Percentiles rank a stretch among this genome's conserved stretches.
Evolutionary conservation across 805 yeast genomes (phyloP).

Genomic region (Cyberlindnera euphorbiae): DNA sequence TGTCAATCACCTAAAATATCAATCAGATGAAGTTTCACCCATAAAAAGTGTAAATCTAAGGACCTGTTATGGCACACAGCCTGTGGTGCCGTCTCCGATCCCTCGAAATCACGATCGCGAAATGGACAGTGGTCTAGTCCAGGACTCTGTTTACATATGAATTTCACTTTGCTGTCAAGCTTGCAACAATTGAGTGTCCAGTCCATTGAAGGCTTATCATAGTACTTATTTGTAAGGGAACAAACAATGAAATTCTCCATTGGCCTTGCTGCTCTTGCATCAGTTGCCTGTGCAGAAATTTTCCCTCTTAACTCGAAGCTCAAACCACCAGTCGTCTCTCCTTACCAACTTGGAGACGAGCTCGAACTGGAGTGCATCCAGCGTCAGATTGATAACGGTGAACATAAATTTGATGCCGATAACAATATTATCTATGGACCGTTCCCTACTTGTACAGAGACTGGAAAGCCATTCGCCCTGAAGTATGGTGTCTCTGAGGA

Average conservation of each 20-base stretch:
- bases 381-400: slow-evolving; percentile 71
- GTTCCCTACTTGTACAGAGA: slow-evolving; percentile 63
- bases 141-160: neutral
- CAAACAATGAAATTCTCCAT: slow-evolving; percentile 6
- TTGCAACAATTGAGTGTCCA: no score
- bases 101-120: no score
- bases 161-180: neutral
- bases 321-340: slow-evolving; percentile 15
- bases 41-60: no score
- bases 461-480: slow-evolving; percentile 54
- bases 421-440: slow-evolving; percentile 51
- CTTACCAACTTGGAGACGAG: slow-evolving; percentile 35
- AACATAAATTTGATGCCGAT: slow-evolving; percentile 61
- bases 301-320: slow-evolving; percentile 14
- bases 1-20: no score
- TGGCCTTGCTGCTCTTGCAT: neutral
- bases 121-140: no score
- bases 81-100: no score
- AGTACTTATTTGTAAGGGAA: no score
- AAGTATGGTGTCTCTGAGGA: slow-evolving; percentile 46
- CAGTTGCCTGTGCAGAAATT: slow-evolving; percentile 10
- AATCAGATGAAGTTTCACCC: no score
- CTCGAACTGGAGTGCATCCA: slow-evolving; percentile 55
- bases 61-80: no score
- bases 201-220: no score